Evolutionary conservation across 2,329 filamentous ascomycete genomes (phyloP), one percentile per base, ranked within the genome.

Genomic region (Gnomoniopsis smithogilvyi): DNA sequence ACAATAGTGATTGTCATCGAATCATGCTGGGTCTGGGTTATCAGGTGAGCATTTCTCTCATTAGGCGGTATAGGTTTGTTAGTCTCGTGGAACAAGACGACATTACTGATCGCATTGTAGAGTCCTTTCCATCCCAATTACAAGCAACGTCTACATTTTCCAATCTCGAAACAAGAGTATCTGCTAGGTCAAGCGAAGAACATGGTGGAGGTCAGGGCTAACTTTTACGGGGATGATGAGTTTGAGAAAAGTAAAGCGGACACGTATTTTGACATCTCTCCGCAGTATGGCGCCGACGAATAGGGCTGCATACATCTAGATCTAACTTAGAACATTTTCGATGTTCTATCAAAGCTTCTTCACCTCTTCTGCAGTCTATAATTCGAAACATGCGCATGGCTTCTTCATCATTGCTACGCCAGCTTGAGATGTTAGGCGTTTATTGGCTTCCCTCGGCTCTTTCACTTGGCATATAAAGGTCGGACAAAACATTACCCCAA

Each of bases 21-120:
- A 65, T 68, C 53, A 70, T 71, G 68, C 57, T 70, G 2, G 68
- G 64, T 8, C 43, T 67, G 22, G 67, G 65, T 2, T 70, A 70
- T 41, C 65, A 69, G 57, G 63, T 64, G 36, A 52, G 51, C 22
- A 19, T 46, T 11, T 19, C 43, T 7, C 19, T 17, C 43, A 19
- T 10, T 6, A 19, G 19, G 19, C 43, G 21, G 43, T 19, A 10
- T n/a, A 46, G 19, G 17, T 11, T 19, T 22, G n/a, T 19, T 19
- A n/a, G 38, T 14, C 38, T 41, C 38, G n/a, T n/a, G n/a, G n/a
- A n/a, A n/a, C n/a, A 17, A 22, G 36, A 22, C 4, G 11, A 54
- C 8, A 14, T 36, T 14, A 46, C n/a, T 46, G 43, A 46, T 19
- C 11, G 19, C 19, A 6, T 26, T n/a, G 1, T 15, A 64, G 65